Evolutionary conservation across 2,329 filamentous ascomycete genomes (phyloP), one percentile per base, ranked within the genome.

Genomic region (Beauveria bassiana): DNA sequence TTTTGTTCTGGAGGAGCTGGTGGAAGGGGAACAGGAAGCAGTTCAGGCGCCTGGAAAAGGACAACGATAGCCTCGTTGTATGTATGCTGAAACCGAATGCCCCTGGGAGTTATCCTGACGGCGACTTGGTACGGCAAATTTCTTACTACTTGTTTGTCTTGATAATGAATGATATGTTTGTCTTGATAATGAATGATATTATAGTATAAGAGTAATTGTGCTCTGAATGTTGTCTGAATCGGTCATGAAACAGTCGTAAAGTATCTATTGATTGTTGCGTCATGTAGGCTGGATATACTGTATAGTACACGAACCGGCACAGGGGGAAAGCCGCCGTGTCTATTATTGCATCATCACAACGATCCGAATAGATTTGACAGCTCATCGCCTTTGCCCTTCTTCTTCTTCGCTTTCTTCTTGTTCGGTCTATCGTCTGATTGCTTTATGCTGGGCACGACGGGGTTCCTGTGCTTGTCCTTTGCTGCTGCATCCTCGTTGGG

Each of bases 281-380:
- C 38, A 26, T 43, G n/a, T 22, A 5, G 18, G 5, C n/a, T 34
- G 10, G 38, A 16, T 45, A 46, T 26, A 46, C 3, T 12, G 18
- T 46, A 24, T 45, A 16, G 42, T 45, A 28, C 2, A 24, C 5
- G 16, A 12, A 22, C 12, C 2, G 4, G n/a, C 34, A 47, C 22
- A 50, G n/a, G 31, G n/a, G 28, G 6, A 18, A 9, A 7, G 22
- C 5, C 18, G 53, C 26, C 40, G 50, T 5, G 3, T 34, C 26
- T 14, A 4, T 57, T 8, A 14, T 40, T 14, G 45, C 31, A 50
- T 28, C 28, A 34, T 46, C n/a, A 69, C 10, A 90, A 72, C 10
- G 81, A 81, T 58, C 79, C 81, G 69, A 95, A 95, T 26, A 93
- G 73, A 69, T 86, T 86, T 64, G 92, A 89, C 61, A 93, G 89